Evolutionary conservation across 192 early-diverging fungal species (phyloP).

Genomic region (Backusella morwellensis): DNA sequence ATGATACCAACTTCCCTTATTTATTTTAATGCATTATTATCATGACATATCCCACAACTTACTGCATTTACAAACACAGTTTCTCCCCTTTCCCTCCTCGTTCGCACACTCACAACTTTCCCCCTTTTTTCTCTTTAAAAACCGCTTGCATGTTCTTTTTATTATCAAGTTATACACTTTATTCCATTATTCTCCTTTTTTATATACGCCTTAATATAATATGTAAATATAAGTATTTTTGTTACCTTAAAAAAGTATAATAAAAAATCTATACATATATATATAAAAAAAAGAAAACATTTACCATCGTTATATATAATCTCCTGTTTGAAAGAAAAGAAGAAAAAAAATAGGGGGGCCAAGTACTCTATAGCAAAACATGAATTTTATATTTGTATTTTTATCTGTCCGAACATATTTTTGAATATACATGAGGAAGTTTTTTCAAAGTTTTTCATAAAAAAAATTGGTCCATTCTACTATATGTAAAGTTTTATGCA

Average conservation of each 20-base stretch:
- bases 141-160: not conserved
- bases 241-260: slow-evolving; percentile 1
- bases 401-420: not conserved
- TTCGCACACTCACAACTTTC: slow-evolving; percentile 3
- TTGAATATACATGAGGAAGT: not conserved
- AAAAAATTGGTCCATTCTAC: too few relatives aligned
- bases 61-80: not conserved
- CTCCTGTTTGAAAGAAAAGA: not conserved
- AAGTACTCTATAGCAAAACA: not conserved
- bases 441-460: not conserved
- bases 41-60: not conserved
- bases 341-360: not conserved
- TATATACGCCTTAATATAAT: slow-evolving; percentile 5
- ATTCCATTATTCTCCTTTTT: not conserved
- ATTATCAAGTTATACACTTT: not conserved
- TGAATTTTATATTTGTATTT: not conserved
- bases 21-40: slow-evolving; percentile 5
- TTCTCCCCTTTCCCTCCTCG: not conserved
- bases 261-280: not conserved
- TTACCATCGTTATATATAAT: not conserved
- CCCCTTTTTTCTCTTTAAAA: not conserved
- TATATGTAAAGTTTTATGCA: too few relatives aligned
- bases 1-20: not conserved
- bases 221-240: slow-evolving; percentile 9
- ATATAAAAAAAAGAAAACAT: not conserved